Evolutionary conservation across 1,284 basidiomycete species (phyloP), one percentile per base, ranked within the genome.

Genomic region (Vanrija sp.): DNA sequence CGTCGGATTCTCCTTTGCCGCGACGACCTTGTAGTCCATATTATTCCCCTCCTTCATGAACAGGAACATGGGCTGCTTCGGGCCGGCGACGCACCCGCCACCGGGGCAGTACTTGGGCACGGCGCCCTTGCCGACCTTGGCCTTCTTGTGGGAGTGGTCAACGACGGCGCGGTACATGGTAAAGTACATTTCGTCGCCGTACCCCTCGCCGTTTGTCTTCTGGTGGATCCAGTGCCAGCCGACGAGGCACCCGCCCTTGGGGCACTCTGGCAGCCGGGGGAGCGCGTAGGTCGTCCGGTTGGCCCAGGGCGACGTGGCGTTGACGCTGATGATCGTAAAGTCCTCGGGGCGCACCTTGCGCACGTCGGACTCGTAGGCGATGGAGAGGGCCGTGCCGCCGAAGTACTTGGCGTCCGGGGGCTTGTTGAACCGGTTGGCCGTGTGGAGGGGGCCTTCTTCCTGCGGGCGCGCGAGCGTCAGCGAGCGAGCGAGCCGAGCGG

Each of bases 121-220:
- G 20, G 62, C 56, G 10, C 85, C 75, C 35, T 77, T 77, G 43
- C 80, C 79, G 12, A 31, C 12, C 12, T 31, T 31, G 31, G 31
- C 15, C 31, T 31, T 31, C 31, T 31, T 31, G 31, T 14, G 12
- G 2, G 31, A 14, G 9, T 12, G 4, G 1, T 82, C 82, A 42
- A 88, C 76, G 45, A 81, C 80, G 77, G 87, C 89, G 61, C 83
- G 81, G 80, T 88, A 88, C 22, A 83, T 83, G 47, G 81, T 85
- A 83, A 87, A 86, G 76, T 86, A 88, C 23, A 53, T 53, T 25
- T 57, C 55, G 39, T 41, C 45, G 12, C 38, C 43, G 48, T 53
- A 53, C 39, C 55, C 51, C 50, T 51, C 54, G 22, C 42, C 42
- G 24, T 48, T 54, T 24, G 53, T 18, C 38, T 31, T 37, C 19